Conservation (phyloP, 2,329 filamentous ascomycete genomes). For the Aspergillus sp. region DNA sequence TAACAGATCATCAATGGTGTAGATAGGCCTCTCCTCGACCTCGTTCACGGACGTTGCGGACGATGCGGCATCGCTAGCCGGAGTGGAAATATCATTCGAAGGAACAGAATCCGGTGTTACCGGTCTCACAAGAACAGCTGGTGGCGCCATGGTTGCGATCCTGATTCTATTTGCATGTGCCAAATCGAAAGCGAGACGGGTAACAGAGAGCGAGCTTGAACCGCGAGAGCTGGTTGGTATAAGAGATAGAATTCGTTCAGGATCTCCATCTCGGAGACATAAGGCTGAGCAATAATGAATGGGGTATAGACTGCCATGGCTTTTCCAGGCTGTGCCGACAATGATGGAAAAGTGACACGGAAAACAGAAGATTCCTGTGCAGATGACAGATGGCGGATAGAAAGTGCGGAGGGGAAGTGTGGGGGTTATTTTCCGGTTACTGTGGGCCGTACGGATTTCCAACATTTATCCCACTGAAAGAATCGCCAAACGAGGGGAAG, state of each 20-base stretch:
- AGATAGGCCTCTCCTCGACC: conserved; percentile 11
- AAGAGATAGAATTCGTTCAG: background rate
- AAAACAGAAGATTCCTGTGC: background rate
- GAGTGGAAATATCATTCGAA: background rate
- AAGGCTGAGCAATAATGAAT: background rate
- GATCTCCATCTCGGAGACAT: background rate
- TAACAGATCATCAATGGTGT: conserved; percentile 23
- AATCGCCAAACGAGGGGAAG: background rate
- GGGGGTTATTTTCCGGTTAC: conserved; percentile 4
- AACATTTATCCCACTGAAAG: background rate
- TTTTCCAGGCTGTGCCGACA: background rate
- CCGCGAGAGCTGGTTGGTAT: background rate
- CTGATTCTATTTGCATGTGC: background rate
- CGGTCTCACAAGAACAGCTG: conserved; percentile 4
- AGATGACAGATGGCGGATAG: background rate
- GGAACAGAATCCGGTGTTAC: conserved; percentile 1
- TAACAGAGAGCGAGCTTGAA: background rate
- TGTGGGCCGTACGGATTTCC: background rate
- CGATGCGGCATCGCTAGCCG: conserved; percentile 1
- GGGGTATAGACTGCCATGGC: background rate
- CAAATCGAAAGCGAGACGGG: background rate
- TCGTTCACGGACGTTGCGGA: conserved; percentile 15
- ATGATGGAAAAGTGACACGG: background rate
- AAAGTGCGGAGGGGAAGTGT: background rate
- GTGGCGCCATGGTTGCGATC: conserved; percentile 11